phyloP scores from a whole-genome alignment of 495 filamentous ascomycete species.

The Hypoxylon lenormandii region DNA sequence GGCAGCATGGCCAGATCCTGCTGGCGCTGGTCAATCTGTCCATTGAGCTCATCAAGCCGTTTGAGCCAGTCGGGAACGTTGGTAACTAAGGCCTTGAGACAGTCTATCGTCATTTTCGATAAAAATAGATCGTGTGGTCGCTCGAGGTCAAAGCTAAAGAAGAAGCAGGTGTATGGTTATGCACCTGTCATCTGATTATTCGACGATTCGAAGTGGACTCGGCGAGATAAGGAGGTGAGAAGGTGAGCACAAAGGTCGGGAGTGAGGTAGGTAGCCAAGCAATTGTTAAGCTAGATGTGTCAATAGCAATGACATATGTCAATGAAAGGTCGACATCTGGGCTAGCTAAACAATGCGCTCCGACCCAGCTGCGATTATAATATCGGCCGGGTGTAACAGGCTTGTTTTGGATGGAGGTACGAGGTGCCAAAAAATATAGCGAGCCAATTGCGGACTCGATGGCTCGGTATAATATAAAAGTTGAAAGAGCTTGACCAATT shows the following conservation, averaged over 20 bases:
- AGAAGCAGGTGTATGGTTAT: constrained; percentile 16
- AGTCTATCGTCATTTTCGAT: constrained; percentile 66
- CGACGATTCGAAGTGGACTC: constrained; percentile 32
- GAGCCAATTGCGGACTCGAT: constrained; percentile 24
- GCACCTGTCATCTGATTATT: constrained; percentile 40
- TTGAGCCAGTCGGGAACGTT: constrained; percentile 76
- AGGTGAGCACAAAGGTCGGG: background rate
- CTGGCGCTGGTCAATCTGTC: constrained; percentile 76
- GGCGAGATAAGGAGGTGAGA: constrained; percentile 36
- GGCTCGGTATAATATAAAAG: constrained; percentile 25
- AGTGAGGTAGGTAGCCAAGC: constrained; percentile 23
- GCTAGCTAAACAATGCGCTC: constrained; percentile 27
- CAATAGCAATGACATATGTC: constrained; percentile 24
- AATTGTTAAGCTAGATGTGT: constrained; percentile 28
- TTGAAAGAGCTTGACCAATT: constrained; percentile 29
- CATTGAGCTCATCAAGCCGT: constrained; percentile 74
- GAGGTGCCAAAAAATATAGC: constrained; percentile 6
- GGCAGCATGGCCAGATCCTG: constrained; percentile 70
- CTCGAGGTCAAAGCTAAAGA: constrained; percentile 7
- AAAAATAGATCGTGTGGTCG: constrained; percentile 3
- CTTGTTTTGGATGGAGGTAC: constrained; percentile 8
- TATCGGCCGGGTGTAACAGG: constrained; percentile 10
- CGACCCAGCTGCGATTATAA: constrained; percentile 13
- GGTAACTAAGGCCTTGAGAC: constrained; percentile 70
- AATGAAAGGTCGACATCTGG: constrained; percentile 29